Evolutionary conservation across 345 rosid genomes (phyloP), one percentile per base, ranked within the genome.

Genomic region (Lumnitzera racemosa): DNA sequence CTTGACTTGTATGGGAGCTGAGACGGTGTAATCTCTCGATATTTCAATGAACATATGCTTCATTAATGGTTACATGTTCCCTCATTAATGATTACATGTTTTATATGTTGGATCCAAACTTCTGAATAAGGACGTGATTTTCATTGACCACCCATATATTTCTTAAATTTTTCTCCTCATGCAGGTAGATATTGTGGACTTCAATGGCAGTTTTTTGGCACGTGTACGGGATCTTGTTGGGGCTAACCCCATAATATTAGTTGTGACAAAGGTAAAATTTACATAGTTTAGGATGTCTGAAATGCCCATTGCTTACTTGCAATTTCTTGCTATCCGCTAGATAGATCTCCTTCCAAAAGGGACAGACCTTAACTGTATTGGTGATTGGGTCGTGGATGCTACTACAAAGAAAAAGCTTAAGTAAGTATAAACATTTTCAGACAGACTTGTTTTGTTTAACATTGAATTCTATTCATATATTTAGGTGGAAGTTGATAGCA

Each of bases 301-400:
- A 57, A 59, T 46, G 50, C 31, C 9, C 36, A 3, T 53, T 60
- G 58, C 63, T 47, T 23, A 62, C 24, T 31, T 15, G 24, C 43
- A 57, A 56, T 36, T 49, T 59, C 41, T 11, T 62, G 69, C 76
- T 24, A 58, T 49, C 55, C 71, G 49, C 61, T 65, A 89, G 96
- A 70, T 92, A 49, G 98, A 89, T 80, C 91, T 89, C 51, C 96
- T 92, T 70, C 98, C 98, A 1, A 92, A 77, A 71, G 98, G 86
- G 59, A 89, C 97, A 5, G 88, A 89, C 78, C 71, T 92, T 74
- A 89, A 92, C 65, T 92, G 97, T 74, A 62, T 92, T 13, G 98
- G 97, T 11, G 98, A 92, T 81, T 92, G 98, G 96, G 96, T 85
- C 53, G 98, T 87, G 25, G 98, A 92, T 58, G 78, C 91, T 29